These are phyloP conservation scores for Rhododendron ferrugineum DNA, from an alignment of 148 eudicot species.

Conservation along the genomic window DNA sequence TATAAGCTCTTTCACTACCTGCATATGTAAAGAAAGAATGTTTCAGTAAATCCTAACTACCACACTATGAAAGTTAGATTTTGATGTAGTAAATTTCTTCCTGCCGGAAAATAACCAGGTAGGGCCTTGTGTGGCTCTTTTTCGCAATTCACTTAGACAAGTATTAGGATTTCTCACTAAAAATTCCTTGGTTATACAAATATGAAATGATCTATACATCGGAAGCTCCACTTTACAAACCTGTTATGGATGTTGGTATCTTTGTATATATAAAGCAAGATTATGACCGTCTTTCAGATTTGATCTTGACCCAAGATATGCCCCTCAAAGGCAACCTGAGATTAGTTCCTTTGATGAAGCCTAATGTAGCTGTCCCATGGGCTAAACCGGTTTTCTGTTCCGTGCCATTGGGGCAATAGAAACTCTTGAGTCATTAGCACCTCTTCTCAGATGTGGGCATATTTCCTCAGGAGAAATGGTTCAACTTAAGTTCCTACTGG, in stretches of 20 bases:
- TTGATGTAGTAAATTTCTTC: background rate
- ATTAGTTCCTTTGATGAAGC: background rate
- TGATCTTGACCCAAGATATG: background rate
- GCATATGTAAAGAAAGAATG: background rate
- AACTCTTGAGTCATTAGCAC: background rate
- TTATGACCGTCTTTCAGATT: background rate
- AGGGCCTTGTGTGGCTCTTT: background rate
- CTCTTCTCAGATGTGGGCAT: background rate
- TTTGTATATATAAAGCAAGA: background rate
- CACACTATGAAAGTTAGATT: too few species aligned
- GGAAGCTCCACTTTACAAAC: background rate
- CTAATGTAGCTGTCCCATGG: background rate
- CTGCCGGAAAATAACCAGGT: background rate
- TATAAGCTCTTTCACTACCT: constrained; percentile 27
- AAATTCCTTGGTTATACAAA: background rate
- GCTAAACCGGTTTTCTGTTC: background rate
- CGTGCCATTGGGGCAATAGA: background rate
- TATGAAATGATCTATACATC: too few species aligned
- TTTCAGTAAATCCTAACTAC: background rate
- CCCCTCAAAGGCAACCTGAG: background rate
- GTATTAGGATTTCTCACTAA: background rate
- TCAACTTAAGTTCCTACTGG: background rate
- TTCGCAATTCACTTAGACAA: background rate
- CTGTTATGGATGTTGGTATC: background rate
- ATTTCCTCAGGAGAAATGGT: background rate